Evolutionary conservation across 495 filamentous ascomycete species (phyloP), one percentile per base, ranked within the genome.

Genomic region (Penicillium angulare): DNA sequence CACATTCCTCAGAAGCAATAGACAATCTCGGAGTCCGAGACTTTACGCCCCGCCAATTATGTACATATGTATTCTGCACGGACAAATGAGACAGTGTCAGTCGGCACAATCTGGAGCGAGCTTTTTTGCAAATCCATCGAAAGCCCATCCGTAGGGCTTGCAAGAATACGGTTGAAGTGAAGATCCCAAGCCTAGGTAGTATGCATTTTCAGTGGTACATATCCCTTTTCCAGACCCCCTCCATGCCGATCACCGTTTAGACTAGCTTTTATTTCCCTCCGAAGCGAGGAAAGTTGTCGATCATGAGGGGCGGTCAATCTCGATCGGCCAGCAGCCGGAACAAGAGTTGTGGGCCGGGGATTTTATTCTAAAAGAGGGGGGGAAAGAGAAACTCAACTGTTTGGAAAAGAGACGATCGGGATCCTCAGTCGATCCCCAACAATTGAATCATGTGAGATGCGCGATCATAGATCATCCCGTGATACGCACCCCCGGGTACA

Each of bases 241-340:
- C 38, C 22, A 24, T 21, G 38, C 38, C 38, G 27, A 32, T 29
- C 42, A 12, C 42, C 42, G 42, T 29, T 44, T 44, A 29, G 23
- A 44, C 8, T 44, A 32, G 42, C 27, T 31, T 31, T 29, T 3
- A 16, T 44, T 44, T 20, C n/a, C n/a, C n/a, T 18, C 40, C 23
- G 38, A 41, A 20, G 33, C 2, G 40, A 27, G 43, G n/a, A 7
- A 32, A 45, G 3, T n/a, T 33, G 31, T 16, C 15, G 29, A 46
- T 46, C 29, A 20, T 24, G 40, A 27, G 22, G 22, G 43, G 24
- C 26, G 43, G 43, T 22, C 18, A 20, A 39, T 10, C 16, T 21
- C 17, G 36, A 39, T 39, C 36, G 36, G 20, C 33, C 18, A 41
- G 38, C 22, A 23, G 20, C 38, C 3, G 21, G 38, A 9, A 13